Conservation (phyloP, 2,329 filamentous ascomycete species). For the Xylariaceae sp. region DNA sequence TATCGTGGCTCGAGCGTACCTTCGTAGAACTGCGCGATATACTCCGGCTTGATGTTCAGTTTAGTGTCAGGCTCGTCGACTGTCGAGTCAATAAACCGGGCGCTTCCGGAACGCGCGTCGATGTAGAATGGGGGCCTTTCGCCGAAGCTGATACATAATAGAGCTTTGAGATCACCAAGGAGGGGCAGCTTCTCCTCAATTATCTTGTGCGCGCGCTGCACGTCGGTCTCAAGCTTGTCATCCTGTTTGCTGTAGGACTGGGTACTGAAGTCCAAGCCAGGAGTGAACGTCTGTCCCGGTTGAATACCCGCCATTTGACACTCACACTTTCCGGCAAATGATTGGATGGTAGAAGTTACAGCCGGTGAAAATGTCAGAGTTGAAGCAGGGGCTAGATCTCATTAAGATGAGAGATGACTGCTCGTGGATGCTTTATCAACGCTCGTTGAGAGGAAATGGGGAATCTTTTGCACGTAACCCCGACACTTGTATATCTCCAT, state of each 20-base stretch:
- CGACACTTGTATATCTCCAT: too few relatives aligned
- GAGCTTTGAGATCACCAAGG: constrained; percentile 19
- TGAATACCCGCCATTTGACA: constrained; percentile 19
- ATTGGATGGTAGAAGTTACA: too few relatives aligned
- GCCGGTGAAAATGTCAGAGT: too few relatives aligned
- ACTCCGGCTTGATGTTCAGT: constrained; percentile 24
- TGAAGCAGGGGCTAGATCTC: too few relatives aligned
- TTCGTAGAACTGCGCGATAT: constrained; percentile 24
- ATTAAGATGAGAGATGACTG: too few relatives aligned
- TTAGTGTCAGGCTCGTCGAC: constrained; percentile 21
- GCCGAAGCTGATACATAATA: constrained; percentile 19
- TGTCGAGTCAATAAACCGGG: constrained; percentile 17
- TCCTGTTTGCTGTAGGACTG: constrained; percentile 15
- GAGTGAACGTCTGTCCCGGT: constrained; percentile 19
- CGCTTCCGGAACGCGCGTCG: constrained; percentile 20
- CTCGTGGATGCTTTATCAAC: too few relatives aligned
- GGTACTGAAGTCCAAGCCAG: constrained; percentile 20
- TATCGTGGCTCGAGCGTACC: constrained; percentile 26
- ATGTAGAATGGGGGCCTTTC: constrained; percentile 21
- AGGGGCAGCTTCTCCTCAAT: constrained; percentile 22
- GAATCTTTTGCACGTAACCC: too few relatives aligned
- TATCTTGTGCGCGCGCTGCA: constrained; percentile 14
- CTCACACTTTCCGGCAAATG: too few relatives aligned
- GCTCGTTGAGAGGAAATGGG: too few relatives aligned
- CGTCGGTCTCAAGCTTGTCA: constrained; percentile 14